A percentile compares a stretch with the other conserved stretches of the same genome.
These are phyloP conservation scores for Starmerella davenportii DNA, from an alignment of 805 yeast species.

Conservation along the genomic window DNA sequence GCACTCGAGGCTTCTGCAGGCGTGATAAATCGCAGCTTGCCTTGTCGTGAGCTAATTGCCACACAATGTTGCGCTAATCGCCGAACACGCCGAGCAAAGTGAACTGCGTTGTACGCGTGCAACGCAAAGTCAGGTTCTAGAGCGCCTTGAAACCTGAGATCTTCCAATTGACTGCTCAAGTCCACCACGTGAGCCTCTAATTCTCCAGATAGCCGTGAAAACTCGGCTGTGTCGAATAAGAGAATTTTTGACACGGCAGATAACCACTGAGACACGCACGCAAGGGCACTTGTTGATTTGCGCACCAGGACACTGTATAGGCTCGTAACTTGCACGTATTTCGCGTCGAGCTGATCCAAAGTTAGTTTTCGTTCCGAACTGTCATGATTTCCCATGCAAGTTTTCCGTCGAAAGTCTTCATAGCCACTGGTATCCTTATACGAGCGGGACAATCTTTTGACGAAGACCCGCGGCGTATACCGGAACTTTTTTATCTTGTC, in stretches of 20 bases:
- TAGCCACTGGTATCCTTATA: slow-evolving; percentile 11
- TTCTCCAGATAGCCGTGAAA: neutral
- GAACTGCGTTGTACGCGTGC: slow-evolving; percentile 9
- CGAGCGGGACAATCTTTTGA: neutral
- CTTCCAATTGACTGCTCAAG: neutral
- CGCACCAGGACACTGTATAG: neutral
- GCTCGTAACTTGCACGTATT: neutral
- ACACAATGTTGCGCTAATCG: slow-evolving; percentile 13
- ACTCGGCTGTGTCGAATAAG: neutral
- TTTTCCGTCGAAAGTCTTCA: slow-evolving; percentile 1
- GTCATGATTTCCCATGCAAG: neutral
- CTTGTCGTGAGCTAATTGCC: slow-evolving; percentile 8
- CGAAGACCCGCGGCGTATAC: neutral
- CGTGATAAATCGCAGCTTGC: slow-evolving; percentile 8
- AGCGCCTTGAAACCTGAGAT: neutral
- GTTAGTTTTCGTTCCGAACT: neutral
- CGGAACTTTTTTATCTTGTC: neutral
- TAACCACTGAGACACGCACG: neutral
- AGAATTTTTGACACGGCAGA: neutral
- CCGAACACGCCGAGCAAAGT: slow-evolving; percentile 9
- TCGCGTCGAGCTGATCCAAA: neutral
- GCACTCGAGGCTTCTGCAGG: slow-evolving; percentile 4
- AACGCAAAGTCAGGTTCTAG: slow-evolving; percentile 7
- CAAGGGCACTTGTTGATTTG: neutral
- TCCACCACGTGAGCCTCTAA: neutral